A percentile compares a stretch with the other conserved stretches of the same genome.
These are phyloP conservation scores for Stemphylium lycopersici DNA, from an alignment of 2,329 filamentous ascomycete genomes.

Conservation along the genomic window DNA sequence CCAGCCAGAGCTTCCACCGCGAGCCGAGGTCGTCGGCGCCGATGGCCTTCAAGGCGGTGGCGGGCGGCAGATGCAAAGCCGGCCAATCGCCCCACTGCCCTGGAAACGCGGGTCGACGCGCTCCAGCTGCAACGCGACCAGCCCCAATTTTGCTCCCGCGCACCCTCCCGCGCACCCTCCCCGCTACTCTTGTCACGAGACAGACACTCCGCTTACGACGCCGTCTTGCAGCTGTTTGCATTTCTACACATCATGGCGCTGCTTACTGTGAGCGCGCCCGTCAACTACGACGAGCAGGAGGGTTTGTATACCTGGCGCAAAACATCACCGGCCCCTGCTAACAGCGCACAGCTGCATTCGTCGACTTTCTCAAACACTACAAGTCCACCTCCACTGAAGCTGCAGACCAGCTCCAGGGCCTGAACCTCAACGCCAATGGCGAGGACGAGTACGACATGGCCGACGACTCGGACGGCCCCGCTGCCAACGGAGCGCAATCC, in stretches of 20 bases:
- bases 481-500: constrained; percentile 52
- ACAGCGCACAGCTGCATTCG: constrained; percentile 71
- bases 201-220: constrained; percentile 11
- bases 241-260: constrained; percentile 73
- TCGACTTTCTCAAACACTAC: constrained; percentile 86
- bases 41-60: constrained; percentile 30
- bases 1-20: constrained; percentile 14
- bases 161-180: constrained; percentile 28
- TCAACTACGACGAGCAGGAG: constrained; percentile 88
- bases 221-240: constrained; percentile 1
- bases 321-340: constrained; percentile 30
- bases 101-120: constrained; percentile 35
- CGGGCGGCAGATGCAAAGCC: constrained; percentile 18
- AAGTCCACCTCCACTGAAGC: constrained; percentile 78
- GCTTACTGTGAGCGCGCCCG: constrained; percentile 75
- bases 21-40: constrained; percentile 43
- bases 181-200: constrained; percentile 14
- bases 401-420: constrained; percentile 79
- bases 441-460: constrained; percentile 94
- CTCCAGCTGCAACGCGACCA: constrained; percentile 35
- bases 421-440: constrained; percentile 86
- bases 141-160: constrained; percentile 32
- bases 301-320: constrained; percentile 58
- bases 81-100: constrained; percentile 28
- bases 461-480: constrained; percentile 74